phyloP scores from a whole-genome alignment of 2,329 filamentous ascomycete species.

The Apiospora aurea region DNA sequence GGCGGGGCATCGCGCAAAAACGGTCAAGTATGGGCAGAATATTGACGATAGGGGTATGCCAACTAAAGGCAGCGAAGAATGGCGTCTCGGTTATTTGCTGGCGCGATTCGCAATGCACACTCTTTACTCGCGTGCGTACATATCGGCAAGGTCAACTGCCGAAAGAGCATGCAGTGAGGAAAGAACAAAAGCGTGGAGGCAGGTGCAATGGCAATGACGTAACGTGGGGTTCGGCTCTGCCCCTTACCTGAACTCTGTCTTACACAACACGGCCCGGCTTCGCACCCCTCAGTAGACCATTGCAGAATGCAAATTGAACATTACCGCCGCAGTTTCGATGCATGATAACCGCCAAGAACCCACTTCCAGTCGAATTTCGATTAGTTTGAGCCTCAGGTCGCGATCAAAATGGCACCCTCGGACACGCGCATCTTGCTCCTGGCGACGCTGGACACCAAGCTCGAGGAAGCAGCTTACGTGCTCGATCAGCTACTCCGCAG shows the following conservation, averaged over 20 bases:
- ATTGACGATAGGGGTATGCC: not conserved
- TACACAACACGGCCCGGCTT: not conserved
- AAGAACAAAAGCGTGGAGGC: not conserved
- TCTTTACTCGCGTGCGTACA: not conserved
- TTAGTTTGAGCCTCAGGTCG: not conserved
- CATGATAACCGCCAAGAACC: too few species aligned
- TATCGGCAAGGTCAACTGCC: not conserved
- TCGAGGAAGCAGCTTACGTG: constrained; percentile 64
- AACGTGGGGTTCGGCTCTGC: constrained; percentile 1
- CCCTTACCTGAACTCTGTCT: not conserved
- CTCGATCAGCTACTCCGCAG: constrained; percentile 50
- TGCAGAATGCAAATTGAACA: not conserved
- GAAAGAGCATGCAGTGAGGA: not conserved
- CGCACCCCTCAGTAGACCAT: not conserved
- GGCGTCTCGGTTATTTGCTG: not conserved
- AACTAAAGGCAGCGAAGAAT: not conserved
- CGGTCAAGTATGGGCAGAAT: not conserved
- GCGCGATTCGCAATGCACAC: not conserved
- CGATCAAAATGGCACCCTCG: not conserved
- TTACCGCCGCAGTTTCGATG: not conserved
- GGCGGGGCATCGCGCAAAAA: constrained; percentile 54
- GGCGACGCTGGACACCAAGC: constrained; percentile 71
- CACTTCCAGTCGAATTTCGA: too few species aligned
- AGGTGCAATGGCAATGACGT: constrained; percentile 7
- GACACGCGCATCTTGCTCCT: constrained; percentile 47